Evolutionary conservation across 2,329 filamentous ascomycete genomes (phyloP).

Genomic region (Monosporascus sp.): DNA sequence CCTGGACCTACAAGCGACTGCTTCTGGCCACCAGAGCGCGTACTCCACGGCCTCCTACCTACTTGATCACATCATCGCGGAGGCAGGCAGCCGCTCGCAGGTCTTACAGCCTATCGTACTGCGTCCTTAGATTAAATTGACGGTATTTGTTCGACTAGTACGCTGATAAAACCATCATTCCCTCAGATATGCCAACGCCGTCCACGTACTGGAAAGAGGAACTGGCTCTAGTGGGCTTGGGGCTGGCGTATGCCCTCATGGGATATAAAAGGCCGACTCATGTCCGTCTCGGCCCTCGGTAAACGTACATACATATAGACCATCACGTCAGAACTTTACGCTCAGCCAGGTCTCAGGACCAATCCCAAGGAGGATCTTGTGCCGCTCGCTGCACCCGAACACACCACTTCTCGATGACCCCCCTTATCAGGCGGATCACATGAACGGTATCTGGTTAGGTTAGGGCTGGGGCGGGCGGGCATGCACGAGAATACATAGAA

Average conservation of each 20-base stretch:
- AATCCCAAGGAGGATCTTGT: not conserved
- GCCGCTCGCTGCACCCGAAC: no score
- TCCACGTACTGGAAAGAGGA: not conserved
- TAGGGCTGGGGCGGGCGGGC: not conserved
- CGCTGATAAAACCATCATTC: not conserved
- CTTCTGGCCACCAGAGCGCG: no score
- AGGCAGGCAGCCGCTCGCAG: not conserved
- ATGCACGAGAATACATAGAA: not conserved
- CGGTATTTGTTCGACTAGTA: not conserved
- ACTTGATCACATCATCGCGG: not conserved
- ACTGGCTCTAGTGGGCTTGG: not conserved
- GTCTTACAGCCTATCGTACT: not conserved
- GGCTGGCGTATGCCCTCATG: not conserved
- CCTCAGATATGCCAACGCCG: not conserved
- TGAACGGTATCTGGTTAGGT: not conserved
- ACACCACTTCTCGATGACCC: no score
- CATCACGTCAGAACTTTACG: not conserved
- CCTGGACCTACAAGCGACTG: not conserved
- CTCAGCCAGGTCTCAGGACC: not conserved
- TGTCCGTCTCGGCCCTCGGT: not conserved
- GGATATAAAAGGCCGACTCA: not conserved
- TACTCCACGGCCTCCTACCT: no score
- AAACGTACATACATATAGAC: not conserved
- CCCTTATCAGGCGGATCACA: no score
- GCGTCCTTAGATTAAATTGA: not conserved